Conservation (phyloP, 768 basidiomycete genomes). For the Mycena amicta region DNA sequence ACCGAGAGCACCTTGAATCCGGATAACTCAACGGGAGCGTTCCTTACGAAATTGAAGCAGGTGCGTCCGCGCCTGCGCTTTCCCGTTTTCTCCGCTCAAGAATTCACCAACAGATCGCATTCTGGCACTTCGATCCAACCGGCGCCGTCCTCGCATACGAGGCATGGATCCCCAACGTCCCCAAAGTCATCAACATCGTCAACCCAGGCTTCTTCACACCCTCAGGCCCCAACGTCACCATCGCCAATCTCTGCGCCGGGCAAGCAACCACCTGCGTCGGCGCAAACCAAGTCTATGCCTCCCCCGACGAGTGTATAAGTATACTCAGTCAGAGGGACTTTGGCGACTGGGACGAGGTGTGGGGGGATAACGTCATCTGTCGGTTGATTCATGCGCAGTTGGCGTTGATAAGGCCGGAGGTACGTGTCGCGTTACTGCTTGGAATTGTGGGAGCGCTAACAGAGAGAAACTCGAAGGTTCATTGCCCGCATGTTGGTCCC, state of each 20-base stretch:
- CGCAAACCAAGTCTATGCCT: neutral
- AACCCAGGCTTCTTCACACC: neutral
- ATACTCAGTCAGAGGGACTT: neutral
- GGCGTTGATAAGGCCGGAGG: neutral
- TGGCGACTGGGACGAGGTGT: conserved; percentile 5
- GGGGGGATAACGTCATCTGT: conserved; percentile 8
- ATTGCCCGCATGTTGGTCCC: neutral
- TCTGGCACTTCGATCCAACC: conserved; percentile 2
- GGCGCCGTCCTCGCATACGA: conserved; percentile 2
- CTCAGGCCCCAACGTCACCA: neutral
- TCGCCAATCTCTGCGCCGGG: neutral
- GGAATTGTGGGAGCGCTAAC: neutral
- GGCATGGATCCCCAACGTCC: neutral
- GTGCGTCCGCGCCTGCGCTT: neutral
- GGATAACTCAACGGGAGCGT: conserved; percentile 1
- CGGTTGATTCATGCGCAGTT: conserved; percentile 1
- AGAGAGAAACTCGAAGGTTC: neutral
- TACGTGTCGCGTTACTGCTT: neutral
- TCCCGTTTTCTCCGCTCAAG: neutral
- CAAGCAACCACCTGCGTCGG: conserved; percentile 2
- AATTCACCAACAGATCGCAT: neutral
- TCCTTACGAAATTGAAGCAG: conserved; percentile 3
- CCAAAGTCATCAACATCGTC: neutral
- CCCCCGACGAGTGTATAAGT: neutral
- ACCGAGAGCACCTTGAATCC: neutral